These are phyloP conservation scores for Polychaeton citri DNA, from an alignment of 2,329 filamentous ascomycete genomes.

Conservation along the genomic window DNA sequence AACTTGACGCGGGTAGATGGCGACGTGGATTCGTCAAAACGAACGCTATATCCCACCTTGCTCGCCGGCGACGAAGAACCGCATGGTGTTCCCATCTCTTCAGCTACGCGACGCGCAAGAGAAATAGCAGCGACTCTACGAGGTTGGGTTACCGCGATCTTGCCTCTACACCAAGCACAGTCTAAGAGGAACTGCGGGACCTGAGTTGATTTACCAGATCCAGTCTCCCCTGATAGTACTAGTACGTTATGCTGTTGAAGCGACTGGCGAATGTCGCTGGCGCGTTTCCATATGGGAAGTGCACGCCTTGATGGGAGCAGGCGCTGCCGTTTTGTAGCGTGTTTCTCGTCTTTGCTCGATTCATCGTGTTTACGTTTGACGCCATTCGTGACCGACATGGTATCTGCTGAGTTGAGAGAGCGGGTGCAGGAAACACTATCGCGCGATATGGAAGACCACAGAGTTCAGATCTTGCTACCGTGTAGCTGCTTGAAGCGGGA, in stretches of 20 bases:
- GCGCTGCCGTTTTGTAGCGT: slow-evolving; percentile 13
- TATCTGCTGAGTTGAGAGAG: too few relatives aligned
- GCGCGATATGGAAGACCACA: too few relatives aligned
- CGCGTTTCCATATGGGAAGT: slow-evolving; percentile 69
- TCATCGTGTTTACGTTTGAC: slow-evolving; percentile 8
- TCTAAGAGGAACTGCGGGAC: slow-evolving; percentile 76
- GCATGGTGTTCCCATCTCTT: slow-evolving; percentile 59
- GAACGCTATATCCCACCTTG: slow-evolving; percentile 81
- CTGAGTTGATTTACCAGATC: slow-evolving; percentile 93
- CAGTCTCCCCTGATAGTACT: slow-evolving; percentile 82
- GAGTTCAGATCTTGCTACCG: too few relatives aligned
- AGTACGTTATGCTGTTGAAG: slow-evolving; percentile 56
- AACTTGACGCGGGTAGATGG: slow-evolving; percentile 80
- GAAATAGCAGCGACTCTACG: slow-evolving; percentile 87
- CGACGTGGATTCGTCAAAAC: slow-evolving; percentile 82
- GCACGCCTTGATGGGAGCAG: slow-evolving; percentile 38
- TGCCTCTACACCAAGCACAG: slow-evolving; percentile 71
- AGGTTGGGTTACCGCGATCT: slow-evolving; percentile 89
- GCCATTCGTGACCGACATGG: slow-evolving; percentile 2
- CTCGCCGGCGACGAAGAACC: slow-evolving; percentile 45
- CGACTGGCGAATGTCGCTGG: slow-evolving; percentile 52
- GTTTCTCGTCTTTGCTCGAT: slow-evolving; percentile 4
- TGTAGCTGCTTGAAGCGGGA: too few relatives aligned
- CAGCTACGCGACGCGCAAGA: slow-evolving; percentile 73
- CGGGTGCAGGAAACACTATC: too few relatives aligned